A percentile compares a stretch with the other conserved stretches of the same genome.
These are phyloP conservation scores for Fusarium compactum DNA, from an alignment of 2,329 filamentous ascomycete species.

Conservation along the genomic window DNA sequence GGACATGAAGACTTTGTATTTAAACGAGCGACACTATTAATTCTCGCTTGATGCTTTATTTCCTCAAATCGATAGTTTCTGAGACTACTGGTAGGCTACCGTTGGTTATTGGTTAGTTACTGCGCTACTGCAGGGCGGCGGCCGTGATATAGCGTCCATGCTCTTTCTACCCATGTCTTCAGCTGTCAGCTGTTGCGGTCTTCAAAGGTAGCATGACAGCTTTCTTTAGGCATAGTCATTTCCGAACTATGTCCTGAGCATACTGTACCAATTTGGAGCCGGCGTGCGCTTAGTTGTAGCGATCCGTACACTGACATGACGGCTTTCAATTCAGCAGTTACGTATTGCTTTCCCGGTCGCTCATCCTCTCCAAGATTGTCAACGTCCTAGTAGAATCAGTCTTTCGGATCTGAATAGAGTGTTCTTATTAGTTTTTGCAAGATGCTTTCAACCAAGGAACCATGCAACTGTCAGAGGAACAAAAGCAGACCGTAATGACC, in stretches of 20 bases:
- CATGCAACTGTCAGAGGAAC: background rate
- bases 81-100: background rate
- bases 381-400: fast-evolving
- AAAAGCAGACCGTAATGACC: background rate
- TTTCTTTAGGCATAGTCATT: too few relatives aligned
- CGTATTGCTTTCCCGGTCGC: too few relatives aligned
- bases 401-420: fast-evolving
- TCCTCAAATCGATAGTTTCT: background rate
- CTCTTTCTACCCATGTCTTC: background rate
- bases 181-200: background rate
- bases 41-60: background rate
- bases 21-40: fast-evolving
- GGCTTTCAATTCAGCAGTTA: background rate
- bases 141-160: background rate
- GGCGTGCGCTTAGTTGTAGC: too few relatives aligned
- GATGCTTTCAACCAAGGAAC: background rate
- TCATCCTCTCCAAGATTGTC: fast-evolving
- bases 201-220: too few relatives aligned
- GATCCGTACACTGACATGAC: fast-evolving
- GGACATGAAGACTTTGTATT: too few relatives aligned
- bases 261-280: fast-evolving
- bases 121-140: background rate
- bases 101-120: background rate
- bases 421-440: fast-evolving
- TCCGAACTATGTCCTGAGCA: too few relatives aligned